Evolutionary conservation across 305 asterid genomes (phyloP).

Genomic region (Solanum hybrid): DNA sequence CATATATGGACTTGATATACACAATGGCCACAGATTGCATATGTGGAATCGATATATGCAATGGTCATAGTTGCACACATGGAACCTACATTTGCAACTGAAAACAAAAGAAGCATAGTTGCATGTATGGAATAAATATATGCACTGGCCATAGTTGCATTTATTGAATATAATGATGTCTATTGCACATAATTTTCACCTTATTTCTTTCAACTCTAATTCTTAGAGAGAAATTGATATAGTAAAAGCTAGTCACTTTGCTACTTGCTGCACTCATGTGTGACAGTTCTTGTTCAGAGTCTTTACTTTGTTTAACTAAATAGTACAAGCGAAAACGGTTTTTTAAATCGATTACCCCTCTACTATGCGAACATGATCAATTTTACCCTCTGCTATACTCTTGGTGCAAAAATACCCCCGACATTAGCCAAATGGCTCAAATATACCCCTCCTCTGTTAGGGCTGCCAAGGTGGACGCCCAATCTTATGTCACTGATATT

Average conservation of each 20-base stretch:
- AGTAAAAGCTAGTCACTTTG: background rate
- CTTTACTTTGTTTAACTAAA: background rate
- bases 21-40: background rate
- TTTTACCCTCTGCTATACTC: background rate
- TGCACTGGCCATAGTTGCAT: background rate
- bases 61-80: background rate
- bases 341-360: background rate
- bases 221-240: background rate
- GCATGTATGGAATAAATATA: background rate
- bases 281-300: background rate
- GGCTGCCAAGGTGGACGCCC: background rate
- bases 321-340: background rate
- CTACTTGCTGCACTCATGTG: background rate
- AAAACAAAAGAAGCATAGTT: background rate
- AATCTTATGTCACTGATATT: background rate
- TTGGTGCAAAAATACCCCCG: background rate
- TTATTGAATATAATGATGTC: background rate
- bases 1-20: background rate
- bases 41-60: background rate
- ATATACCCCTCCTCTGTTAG: background rate
- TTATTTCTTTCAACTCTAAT: background rate
- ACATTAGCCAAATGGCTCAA: background rate
- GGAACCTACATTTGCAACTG: background rate
- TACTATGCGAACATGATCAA: background rate
- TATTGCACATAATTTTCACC: background rate